Evolutionary conservation across 2,329 filamentous ascomycete species (phyloP).

Genomic region (Periglandula ipomoeae): DNA sequence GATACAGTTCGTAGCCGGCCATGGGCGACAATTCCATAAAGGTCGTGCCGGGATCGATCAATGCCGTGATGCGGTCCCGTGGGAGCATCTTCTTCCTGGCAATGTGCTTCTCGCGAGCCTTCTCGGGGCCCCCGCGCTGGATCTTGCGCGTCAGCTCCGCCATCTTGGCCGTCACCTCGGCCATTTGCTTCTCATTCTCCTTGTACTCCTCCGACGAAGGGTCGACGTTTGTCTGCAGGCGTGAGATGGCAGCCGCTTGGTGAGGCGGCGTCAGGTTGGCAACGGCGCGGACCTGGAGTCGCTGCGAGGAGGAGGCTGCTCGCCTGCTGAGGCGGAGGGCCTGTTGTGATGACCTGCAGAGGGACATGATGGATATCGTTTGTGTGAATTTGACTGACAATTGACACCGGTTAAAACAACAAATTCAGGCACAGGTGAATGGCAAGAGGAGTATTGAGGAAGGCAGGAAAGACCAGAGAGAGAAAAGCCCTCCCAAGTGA

Average conservation of each 20-base stretch:
- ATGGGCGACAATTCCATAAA: conserved; percentile 93
- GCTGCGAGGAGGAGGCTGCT: conserved; percentile 16
- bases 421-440: neutral
- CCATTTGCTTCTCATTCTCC: conserved; percentile 74
- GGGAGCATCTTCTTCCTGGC: conserved; percentile 90
- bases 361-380: conserved; percentile 31
- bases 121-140: conserved; percentile 67
- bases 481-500: too few relatives aligned
- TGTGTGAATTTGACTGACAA: neutral
- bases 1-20: conserved; percentile 78
- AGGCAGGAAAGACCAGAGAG: neutral
- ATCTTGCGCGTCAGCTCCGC: conserved; percentile 61
- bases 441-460: neutral
- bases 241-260: conserved; percentile 75
- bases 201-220: conserved; percentile 67
- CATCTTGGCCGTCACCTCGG: conserved; percentile 59
- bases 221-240: conserved; percentile 69
- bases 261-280: conserved; percentile 73
- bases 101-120: conserved; percentile 80
- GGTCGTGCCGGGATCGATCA: conserved; percentile 81
- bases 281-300: conserved; percentile 31
- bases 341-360: conserved; percentile 36
- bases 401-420: too few relatives aligned
- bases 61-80: conserved; percentile 74
- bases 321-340: conserved; percentile 24